Evolutionary conservation across 192 early-diverging fungal genomes (phyloP).

Genomic region (Rhizoclosmatium sp.): DNA sequence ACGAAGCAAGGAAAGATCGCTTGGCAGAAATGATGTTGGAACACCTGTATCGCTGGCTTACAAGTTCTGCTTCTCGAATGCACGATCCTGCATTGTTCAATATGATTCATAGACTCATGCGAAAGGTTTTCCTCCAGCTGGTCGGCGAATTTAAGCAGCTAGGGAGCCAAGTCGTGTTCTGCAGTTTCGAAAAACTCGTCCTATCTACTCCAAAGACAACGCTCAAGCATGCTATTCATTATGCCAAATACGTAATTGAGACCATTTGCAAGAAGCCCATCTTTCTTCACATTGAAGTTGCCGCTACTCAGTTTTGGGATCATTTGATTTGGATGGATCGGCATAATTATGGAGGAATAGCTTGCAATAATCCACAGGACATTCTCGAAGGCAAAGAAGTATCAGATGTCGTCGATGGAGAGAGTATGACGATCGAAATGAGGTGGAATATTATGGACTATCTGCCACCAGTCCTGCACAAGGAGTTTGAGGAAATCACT

Average conservation of each 20-base stretch:
- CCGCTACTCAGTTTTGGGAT: slow-evolving; percentile 77
- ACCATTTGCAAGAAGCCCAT: slow-evolving; percentile 75
- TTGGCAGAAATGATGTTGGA: slow-evolving; percentile 69
- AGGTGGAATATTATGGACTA: slow-evolving; percentile 93
- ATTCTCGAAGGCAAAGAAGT: slow-evolving; percentile 16
- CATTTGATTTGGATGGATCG: slow-evolving; percentile 92
- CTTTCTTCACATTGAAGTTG: slow-evolving; percentile 78
- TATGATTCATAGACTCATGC: slow-evolving; percentile 88
- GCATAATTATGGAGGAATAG: slow-evolving; percentile 82
- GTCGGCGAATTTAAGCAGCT: slow-evolving; percentile 80
- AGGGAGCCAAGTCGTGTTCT: slow-evolving; percentile 80
- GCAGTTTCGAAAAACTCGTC: slow-evolving; percentile 82
- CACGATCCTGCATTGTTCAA: slow-evolving; percentile 85
- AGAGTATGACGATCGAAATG: slow-evolving; percentile 60
- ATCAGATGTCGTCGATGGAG: slow-evolving; percentile 26
- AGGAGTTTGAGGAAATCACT: slow-evolving; percentile 71
- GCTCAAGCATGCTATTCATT: slow-evolving; percentile 74
- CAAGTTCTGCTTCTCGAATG: slow-evolving; percentile 68
- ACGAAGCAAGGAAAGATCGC: slow-evolving; percentile 65
- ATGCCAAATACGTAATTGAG: slow-evolving; percentile 74
- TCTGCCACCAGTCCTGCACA: slow-evolving; percentile 77
- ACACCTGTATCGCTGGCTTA: slow-evolving; percentile 91
- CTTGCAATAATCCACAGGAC: slow-evolving; percentile 39
- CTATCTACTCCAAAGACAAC: slow-evolving; percentile 81
- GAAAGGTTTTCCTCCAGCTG: slow-evolving; percentile 85